These are phyloP conservation scores for Paracoccidioides lutzii DNA, from an alignment of 2,329 filamentous ascomycete species.

Conservation along the genomic window DNA sequence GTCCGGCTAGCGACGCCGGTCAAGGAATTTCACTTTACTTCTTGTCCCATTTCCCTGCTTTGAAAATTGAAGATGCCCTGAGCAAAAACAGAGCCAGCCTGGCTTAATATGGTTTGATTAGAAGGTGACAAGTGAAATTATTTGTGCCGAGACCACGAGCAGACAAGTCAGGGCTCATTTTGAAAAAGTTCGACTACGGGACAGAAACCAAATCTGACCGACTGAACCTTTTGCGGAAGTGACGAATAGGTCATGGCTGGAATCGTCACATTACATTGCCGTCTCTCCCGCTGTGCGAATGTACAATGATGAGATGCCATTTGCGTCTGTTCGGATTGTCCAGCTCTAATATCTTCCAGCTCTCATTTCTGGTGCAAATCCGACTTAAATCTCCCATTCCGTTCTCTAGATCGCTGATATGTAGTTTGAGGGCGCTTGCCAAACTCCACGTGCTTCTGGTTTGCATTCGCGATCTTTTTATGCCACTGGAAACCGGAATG, in stretches of 20 bases:
- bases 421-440: not conserved
- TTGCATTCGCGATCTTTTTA: not conserved
- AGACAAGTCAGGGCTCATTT: slow-evolving; percentile 39
- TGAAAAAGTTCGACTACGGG: slow-evolving; percentile 31
- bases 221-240: slow-evolving; percentile 26
- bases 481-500: not conserved
- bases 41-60: slow-evolving; percentile 33
- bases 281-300: not conserved
- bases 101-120: slow-evolving; percentile 53
- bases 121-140: slow-evolving; percentile 51
- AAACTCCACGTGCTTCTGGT: not conserved
- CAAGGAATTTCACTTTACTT: not conserved
- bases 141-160: slow-evolving; percentile 75
- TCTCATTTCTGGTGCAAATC: not conserved
- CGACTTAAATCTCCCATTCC: not conserved
- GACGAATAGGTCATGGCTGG: slow-evolving; percentile 29
- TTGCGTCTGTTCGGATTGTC: slow-evolving; percentile 9
- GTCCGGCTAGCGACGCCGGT: not conserved
- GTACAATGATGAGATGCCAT: slow-evolving; percentile 9
- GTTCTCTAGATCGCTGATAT: not conserved
- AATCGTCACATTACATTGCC: slow-evolving; percentile 6
- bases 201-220: slow-evolving; percentile 25
- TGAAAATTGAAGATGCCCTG: slow-evolving; percentile 62
- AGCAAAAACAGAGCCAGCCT: slow-evolving; percentile 58
- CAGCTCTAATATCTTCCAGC: slow-evolving; percentile 9